A percentile compares a stretch with the other conserved stretches of the same genome.
phyloP scores from a whole-genome alignment of 2,329 filamentous ascomycete species.

The Pyrenochaeta sp. region DNA sequence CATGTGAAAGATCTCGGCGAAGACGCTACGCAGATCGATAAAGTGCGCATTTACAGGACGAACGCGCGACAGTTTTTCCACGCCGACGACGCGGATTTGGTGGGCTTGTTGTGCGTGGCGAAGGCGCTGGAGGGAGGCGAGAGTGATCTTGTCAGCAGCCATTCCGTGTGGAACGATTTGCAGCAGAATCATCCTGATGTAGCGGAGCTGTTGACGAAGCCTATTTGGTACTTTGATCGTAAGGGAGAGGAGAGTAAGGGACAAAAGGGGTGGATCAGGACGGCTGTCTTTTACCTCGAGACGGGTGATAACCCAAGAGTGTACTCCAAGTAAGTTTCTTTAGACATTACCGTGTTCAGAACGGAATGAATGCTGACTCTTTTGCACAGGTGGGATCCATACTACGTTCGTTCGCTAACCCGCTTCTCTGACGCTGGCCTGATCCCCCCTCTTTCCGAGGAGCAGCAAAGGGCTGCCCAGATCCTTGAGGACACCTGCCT shows the following conservation, averaged over 20 bases:
- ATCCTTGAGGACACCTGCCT: slow-evolving; percentile 81
- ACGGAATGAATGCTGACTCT: not conserved
- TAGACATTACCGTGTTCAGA: too few species aligned
- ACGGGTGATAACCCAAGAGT: slow-evolving; percentile 70
- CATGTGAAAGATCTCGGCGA: slow-evolving; percentile 91
- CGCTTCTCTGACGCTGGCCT: slow-evolving; percentile 77
- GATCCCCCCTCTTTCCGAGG: slow-evolving; percentile 75
- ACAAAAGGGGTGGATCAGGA: slow-evolving; percentile 76
- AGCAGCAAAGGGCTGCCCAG: slow-evolving; percentile 72
- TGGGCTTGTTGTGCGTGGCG: slow-evolving; percentile 82
- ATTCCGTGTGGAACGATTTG: slow-evolving; percentile 83
- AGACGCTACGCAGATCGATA: slow-evolving; percentile 81
- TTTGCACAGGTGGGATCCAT: slow-evolving; percentile 76
- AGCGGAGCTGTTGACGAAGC: slow-evolving; percentile 75
- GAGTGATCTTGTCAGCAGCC: slow-evolving; percentile 79
- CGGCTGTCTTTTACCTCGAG: slow-evolving; percentile 80
- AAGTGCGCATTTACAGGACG: slow-evolving; percentile 89
- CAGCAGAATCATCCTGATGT: slow-evolving; percentile 80
- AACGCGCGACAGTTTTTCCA: slow-evolving; percentile 88
- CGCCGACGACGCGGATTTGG: slow-evolving; percentile 81
- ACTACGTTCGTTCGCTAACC: slow-evolving; percentile 79
- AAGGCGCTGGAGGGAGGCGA: slow-evolving; percentile 83
- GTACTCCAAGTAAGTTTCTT: slow-evolving; percentile 70
- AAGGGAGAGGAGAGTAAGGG: slow-evolving; percentile 83
- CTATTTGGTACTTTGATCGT: slow-evolving; percentile 91